phyloP scores from a whole-genome alignment of 441 rosid genomes.

The Metrosideros polymorpha region DNA sequence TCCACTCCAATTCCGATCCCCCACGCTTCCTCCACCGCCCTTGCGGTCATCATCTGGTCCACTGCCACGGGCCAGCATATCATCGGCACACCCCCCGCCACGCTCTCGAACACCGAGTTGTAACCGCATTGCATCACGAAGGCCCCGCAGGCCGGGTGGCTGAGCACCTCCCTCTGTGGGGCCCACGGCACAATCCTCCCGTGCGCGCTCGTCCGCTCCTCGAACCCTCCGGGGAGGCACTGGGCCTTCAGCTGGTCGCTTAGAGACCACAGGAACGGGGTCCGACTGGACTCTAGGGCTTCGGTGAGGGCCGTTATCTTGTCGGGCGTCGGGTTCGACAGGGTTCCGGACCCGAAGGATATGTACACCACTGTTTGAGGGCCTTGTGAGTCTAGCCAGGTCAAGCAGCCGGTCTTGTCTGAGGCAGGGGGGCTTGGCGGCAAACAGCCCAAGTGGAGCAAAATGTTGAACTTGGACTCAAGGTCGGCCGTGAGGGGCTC shows the following conservation, averaged over 20 bases:
- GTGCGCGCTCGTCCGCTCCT: not conserved
- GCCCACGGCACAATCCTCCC: not conserved
- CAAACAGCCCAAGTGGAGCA: not conserved
- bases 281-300: not conserved
- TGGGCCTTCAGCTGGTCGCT: not conserved
- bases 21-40: not conserved
- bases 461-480: not conserved
- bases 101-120: not conserved
- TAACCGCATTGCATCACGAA: not conserved
- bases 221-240: not conserved
- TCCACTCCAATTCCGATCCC: not conserved
- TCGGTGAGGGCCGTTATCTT: not conserved
- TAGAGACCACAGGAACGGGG: constrained; percentile 1
- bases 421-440: not conserved
- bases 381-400: not conserved
- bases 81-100: not conserved
- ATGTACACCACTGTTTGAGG: constrained; percentile 1
- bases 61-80: not conserved
- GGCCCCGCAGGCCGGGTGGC: not conserved
- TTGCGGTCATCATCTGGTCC: not conserved
- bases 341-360: not conserved
- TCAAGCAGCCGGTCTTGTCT: not conserved
- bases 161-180: not conserved
- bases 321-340: not conserved
- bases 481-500: not conserved